Conservation (phyloP, 2,329 filamentous ascomycete species). For the Colletotrichum lupini region DNA sequence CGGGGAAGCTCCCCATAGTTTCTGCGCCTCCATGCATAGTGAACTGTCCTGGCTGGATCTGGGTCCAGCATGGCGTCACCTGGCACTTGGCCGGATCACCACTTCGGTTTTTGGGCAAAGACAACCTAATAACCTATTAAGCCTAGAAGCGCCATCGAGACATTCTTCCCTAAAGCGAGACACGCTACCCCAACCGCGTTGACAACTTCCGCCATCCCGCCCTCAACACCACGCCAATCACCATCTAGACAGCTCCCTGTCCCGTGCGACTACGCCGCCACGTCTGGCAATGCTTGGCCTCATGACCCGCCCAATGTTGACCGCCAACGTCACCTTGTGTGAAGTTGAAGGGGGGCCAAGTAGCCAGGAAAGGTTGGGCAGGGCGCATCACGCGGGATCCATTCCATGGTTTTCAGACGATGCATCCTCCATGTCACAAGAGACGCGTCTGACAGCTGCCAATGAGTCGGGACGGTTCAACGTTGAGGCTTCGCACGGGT, state of each 20-base stretch:
- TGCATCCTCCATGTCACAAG: neutral
- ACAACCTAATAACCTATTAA: neutral
- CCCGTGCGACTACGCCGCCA: slow-evolving; percentile 18
- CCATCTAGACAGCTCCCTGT: neutral
- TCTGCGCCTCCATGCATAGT: slow-evolving; percentile 17
- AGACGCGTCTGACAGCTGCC: slow-evolving; percentile 18
- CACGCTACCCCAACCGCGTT: neutral
- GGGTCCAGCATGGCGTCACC: slow-evolving; percentile 29
- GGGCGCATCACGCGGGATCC: slow-evolving; percentile 21
- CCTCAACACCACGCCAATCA: slow-evolving; percentile 9
- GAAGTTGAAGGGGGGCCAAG: neutral
- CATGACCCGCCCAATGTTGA: slow-evolving; percentile 19
- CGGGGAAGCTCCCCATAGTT: slow-evolving; percentile 19
- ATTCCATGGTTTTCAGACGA: neutral
- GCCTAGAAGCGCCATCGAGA: slow-evolving; percentile 1
- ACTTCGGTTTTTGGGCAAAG: neutral
- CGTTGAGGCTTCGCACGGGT: slow-evolving; percentile 5
- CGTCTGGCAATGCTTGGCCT: neutral
- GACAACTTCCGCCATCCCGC: neutral
- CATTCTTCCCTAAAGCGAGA: slow-evolving; percentile 2
- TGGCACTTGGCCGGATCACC: slow-evolving; percentile 26
- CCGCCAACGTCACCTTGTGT: neutral
- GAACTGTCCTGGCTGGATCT: slow-evolving; percentile 19
- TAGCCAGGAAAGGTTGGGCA: slow-evolving; percentile 4
- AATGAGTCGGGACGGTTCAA: slow-evolving; percentile 17